phyloP scores from a whole-genome alignment of 2,329 filamentous ascomycete species.

The Curvularia sp. region DNA sequence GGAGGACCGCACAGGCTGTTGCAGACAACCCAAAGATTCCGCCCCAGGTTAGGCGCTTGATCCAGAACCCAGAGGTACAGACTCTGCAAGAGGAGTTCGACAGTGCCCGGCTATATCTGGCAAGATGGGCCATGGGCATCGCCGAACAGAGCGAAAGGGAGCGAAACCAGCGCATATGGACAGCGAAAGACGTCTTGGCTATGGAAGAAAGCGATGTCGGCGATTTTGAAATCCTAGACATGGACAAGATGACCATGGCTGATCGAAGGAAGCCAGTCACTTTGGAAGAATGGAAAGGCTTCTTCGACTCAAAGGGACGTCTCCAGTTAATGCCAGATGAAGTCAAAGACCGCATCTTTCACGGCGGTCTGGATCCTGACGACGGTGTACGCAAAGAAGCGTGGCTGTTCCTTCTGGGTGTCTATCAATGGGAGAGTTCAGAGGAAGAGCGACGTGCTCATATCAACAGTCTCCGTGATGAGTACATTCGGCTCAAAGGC shows the following conservation, averaged over 20 bases:
- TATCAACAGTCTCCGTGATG: constrained; percentile 84
- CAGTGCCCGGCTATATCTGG: constrained; percentile 90
- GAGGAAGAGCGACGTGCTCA: constrained; percentile 82
- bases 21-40: constrained; percentile 91
- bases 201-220: constrained; percentile 95
- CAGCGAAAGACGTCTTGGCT: constrained; percentile 87
- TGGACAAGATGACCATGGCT: constrained; percentile 75
- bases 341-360: constrained; percentile 96
- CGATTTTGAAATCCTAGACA: constrained; percentile 91
- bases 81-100: constrained; percentile 97
- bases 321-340: constrained; percentile 85
- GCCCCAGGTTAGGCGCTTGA: constrained; percentile 81
- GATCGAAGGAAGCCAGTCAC: constrained; percentile 80
- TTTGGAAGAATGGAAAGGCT: constrained; percentile 86
- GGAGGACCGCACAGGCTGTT: constrained; percentile 88
- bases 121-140: constrained; percentile 98
- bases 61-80: constrained; percentile 93
- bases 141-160: constrained; percentile 95
- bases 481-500: constrained; percentile 92
- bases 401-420: constrained; percentile 91
- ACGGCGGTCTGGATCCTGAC: constrained; percentile 85
- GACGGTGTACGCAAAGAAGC: constrained; percentile 95
- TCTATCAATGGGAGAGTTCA: constrained; percentile 93
- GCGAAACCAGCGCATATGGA: constrained; percentile 86
- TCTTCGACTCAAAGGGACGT: constrained; percentile 81